These are phyloP conservation scores for Collybia nuda DNA, from an alignment of 768 basidiomycete genomes.

Conservation along the genomic window DNA sequence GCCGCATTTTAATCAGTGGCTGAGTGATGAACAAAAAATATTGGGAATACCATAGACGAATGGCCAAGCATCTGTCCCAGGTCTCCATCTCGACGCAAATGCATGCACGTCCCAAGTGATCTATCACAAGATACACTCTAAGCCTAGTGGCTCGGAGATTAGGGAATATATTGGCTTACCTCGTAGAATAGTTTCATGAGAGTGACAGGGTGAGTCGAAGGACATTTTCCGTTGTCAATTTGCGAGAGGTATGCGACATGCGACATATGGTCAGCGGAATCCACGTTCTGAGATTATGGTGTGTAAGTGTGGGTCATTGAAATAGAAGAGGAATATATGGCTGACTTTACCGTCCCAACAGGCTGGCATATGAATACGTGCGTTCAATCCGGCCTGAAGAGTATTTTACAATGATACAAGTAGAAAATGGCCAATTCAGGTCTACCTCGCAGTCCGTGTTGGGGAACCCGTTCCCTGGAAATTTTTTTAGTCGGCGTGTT, in stretches of 20 bases:
- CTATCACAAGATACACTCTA: slow-evolving; percentile 11
- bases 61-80: slow-evolving; percentile 33
- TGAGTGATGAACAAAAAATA: neutral
- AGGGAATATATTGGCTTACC: slow-evolving; percentile 5
- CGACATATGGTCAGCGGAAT: slow-evolving; percentile 35
- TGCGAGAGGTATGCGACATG: slow-evolving; percentile 32
- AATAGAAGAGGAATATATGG: neutral
- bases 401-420: neutral
- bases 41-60: slow-evolving; percentile 30
- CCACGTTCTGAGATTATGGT: slow-evolving; percentile 29
- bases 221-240: slow-evolving; percentile 38
- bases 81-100: slow-evolving; percentile 33
- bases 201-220: slow-evolving; percentile 31
- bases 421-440: neutral
- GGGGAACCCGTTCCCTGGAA: slow-evolving; percentile 36
- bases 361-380: slow-evolving; percentile 39
- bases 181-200: slow-evolving; percentile 41
- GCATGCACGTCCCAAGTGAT: slow-evolving; percentile 38
- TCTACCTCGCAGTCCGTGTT: slow-evolving; percentile 39
- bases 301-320: neutral
- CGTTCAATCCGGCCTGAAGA: slow-evolving; percentile 30
- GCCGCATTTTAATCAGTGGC: too few species aligned
- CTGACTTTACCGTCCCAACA: slow-evolving; percentile 41
- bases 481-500: too few species aligned
- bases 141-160: too few species aligned